Percentiles rank a stretch among this genome's conserved stretches.
Evolutionary conservation across 2,329 filamentous ascomycete genomes (phyloP).

Genomic region (Macrophomina tecta): DNA sequence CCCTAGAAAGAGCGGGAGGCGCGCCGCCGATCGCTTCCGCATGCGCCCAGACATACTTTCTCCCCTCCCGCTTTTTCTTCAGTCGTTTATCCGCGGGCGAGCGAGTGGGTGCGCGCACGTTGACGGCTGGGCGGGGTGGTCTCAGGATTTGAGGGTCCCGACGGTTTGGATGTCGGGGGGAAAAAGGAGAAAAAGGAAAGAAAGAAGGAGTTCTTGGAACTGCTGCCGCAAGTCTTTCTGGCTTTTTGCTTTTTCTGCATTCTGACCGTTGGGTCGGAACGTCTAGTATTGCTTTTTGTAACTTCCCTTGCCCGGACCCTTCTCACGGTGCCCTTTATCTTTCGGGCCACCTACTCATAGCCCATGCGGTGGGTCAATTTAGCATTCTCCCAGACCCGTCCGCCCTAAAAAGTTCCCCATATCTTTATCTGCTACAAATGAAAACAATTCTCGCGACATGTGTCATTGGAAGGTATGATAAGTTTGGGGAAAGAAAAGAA

Average conservation of each 20-base stretch:
- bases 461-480: neutral
- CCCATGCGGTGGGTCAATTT: neutral
- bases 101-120: neutral
- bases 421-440: too few relatives aligned
- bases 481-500: neutral
- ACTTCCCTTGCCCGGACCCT: neutral
- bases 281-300: constrained; percentile 4
- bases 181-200: too few relatives aligned
- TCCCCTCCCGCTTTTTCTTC: neutral
- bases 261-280: constrained; percentile 9
- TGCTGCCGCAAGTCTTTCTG: constrained; percentile 2
- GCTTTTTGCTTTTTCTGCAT: constrained; percentile 1
- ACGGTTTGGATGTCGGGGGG: neutral
- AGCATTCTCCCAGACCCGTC: neutral
- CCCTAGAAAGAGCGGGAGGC: neutral
- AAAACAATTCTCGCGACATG: neutral
- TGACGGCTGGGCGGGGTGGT: neutral
- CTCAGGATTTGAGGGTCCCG: neutral
- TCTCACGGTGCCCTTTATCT: neutral
- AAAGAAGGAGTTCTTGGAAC: neutral
- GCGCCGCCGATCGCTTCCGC: constrained; percentile 3
- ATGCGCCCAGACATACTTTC: neutral
- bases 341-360: neutral
- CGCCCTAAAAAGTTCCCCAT: neutral
- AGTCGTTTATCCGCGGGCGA: neutral